These are phyloP conservation scores for thale cress (Arabidopsis thaliana) DNA, from an alignment of 345 rosid species.

Conservation along the genomic window DNA sequence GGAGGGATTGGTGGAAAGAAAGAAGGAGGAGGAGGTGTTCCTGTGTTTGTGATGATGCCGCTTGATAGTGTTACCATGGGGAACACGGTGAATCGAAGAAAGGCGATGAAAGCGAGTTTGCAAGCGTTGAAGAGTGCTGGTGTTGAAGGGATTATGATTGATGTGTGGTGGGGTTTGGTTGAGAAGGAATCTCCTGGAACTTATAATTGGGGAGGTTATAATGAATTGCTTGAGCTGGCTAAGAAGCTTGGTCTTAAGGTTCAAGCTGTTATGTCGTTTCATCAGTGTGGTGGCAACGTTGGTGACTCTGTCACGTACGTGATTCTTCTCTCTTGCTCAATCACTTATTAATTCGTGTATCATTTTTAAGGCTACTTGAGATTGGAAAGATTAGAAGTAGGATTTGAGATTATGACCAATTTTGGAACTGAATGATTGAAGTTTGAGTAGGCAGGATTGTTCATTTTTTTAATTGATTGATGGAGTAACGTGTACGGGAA, in stretches of 20 bases:
- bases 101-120: conserved; percentile 94
- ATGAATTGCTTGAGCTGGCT: conserved; percentile 90
- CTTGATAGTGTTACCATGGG: conserved; percentile 87
- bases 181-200: conserved; percentile 82
- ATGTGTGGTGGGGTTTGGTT: conserved; percentile 99
- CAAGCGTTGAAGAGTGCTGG: conserved; percentile 97
- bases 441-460: conserved; percentile 25
- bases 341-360: neutral
- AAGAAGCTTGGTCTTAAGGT: conserved; percentile 87
- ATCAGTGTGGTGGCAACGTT: conserved; percentile 99
- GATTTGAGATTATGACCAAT: conserved; percentile 9
- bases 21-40: conserved; percentile 66
- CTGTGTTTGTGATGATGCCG: conserved; percentile 99
- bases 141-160: conserved; percentile 95
- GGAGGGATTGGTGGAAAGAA: conserved; percentile 45
- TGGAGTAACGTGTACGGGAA: conserved; percentile 43
- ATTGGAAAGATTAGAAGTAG: neutral
- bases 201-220: conserved; percentile 96
- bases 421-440: neutral
- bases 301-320: conserved; percentile 93
- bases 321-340: neutral
- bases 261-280: conserved; percentile 98
- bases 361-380: neutral
- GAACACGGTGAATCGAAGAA: conserved; percentile 77
- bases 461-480: conserved; percentile 5